Conservation (phyloP, 78 protist species). For the Protostelium mycophagum region DNA sequence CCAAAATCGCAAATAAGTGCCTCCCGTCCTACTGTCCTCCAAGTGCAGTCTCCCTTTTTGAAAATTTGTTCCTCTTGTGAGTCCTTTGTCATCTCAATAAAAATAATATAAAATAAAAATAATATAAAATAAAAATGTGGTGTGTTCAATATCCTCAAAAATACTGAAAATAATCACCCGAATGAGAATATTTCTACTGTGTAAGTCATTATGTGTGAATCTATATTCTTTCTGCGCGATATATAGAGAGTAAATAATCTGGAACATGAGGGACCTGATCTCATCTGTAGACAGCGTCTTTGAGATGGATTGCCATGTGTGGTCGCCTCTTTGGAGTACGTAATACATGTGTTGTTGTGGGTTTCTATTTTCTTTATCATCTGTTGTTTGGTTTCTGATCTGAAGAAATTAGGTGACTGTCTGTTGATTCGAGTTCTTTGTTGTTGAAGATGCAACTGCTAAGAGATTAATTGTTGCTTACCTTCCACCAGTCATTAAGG, state of each 20-base stretch:
- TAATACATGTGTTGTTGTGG: background rate
- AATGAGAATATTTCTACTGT: background rate
- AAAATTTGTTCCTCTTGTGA: background rate
- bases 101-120: too few species aligned
- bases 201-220: background rate
- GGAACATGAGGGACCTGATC: background rate
- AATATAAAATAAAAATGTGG: too few species aligned
- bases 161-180: too few species aligned
- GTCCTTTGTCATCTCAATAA: background rate
- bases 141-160: too few species aligned
- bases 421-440: background rate
- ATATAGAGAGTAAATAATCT: background rate
- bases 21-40: background rate
- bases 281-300: background rate
- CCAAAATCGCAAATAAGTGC: background rate
- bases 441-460: background rate
- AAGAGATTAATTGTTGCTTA: background rate
- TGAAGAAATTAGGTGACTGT: too few species aligned
- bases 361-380: background rate
- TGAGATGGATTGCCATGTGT: background rate
- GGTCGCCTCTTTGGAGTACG: background rate
- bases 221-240: background rate
- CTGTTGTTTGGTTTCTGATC: background rate
- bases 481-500: background rate
- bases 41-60: background rate